phyloP scores from a whole-genome alignment of 768 basidiomycete genomes.

The Tylopilus rubrobrunneus region DNA sequence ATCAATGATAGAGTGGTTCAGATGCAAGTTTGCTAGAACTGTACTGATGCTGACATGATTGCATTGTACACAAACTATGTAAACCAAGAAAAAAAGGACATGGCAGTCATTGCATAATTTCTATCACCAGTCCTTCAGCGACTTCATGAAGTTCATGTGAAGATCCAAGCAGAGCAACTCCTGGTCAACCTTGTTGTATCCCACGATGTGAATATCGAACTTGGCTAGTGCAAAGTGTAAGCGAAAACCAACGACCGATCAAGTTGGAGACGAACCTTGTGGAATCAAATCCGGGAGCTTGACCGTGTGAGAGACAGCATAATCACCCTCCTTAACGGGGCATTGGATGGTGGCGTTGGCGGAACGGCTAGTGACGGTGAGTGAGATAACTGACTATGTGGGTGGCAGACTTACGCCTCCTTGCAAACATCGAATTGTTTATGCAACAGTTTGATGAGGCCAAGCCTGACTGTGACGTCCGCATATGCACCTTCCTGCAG shows the following conservation, averaged over 20 bases:
- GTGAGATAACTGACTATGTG: background rate
- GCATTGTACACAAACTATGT: background rate
- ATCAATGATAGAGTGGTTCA: constrained; percentile 32
- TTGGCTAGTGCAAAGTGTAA: constrained; percentile 55
- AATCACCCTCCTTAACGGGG: constrained; percentile 69
- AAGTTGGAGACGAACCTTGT: constrained; percentile 42
- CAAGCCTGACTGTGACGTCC: constrained; percentile 90
- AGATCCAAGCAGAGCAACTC: constrained; percentile 80
- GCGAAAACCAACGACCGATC: background rate
- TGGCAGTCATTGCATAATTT: background rate
- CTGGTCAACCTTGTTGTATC: constrained; percentile 68
- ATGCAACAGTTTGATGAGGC: constrained; percentile 80
- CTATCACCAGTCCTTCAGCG: constrained; percentile 25
- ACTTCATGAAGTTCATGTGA: constrained; percentile 68
- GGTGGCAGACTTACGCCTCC: constrained; percentile 73
- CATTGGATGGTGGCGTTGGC: constrained; percentile 78
- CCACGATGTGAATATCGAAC: constrained; percentile 67
- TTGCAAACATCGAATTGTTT: constrained; percentile 88
- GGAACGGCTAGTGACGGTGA: constrained; percentile 48
- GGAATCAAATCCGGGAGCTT: constrained; percentile 91
- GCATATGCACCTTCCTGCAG: constrained; percentile 85
- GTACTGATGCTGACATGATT: background rate
- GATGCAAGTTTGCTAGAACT: background rate
- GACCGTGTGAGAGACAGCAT: constrained; percentile 80
- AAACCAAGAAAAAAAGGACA: constrained; percentile 4